These are phyloP conservation scores for Cladorrhinum sp. DNA, from an alignment of 2,329 filamentous ascomycete genomes.

Conservation along the genomic window DNA sequence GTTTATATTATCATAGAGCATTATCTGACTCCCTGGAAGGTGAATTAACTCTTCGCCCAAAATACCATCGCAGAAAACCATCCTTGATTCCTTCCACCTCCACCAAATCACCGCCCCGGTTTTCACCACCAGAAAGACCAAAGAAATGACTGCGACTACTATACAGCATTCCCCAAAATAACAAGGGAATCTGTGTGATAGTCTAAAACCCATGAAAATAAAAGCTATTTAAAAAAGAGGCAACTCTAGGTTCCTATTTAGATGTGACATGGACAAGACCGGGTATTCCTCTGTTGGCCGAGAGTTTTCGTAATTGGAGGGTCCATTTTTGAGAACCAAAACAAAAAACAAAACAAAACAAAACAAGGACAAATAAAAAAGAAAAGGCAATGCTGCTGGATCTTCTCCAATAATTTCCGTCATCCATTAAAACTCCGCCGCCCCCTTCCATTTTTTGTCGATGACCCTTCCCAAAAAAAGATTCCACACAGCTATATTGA, in stretches of 20 bases:
- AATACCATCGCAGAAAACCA: neutral
- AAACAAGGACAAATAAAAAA: neutral
- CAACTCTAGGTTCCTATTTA: slow-evolving; percentile 29
- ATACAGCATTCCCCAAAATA: neutral
- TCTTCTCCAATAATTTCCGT: slow-evolving; percentile 4
- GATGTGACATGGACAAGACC: slow-evolving; percentile 29
- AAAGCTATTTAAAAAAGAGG: slow-evolving; percentile 23
- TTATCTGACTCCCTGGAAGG: neutral
- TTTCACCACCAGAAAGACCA: neutral
- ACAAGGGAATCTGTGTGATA: neutral
- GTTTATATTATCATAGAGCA: neutral
- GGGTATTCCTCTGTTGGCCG: slow-evolving; percentile 26
- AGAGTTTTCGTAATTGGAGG: slow-evolving; percentile 22
- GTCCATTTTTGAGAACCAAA: slow-evolving; percentile 20
- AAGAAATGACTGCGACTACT: neutral
- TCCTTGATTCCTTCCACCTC: neutral
- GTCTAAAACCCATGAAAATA: slow-evolving; percentile 5
- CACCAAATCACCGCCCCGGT: neutral
- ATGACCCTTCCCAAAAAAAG: slow-evolving; percentile 13
- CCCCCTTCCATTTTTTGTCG: neutral
- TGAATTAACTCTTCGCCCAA: neutral
- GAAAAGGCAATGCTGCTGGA: neutral
- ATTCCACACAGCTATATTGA: slow-evolving; percentile 27
- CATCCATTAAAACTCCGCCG: slow-evolving; percentile 12
- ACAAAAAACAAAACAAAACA: slow-evolving; percentile 14